phyloP scores from a whole-genome alignment of 2,329 filamentous ascomycete species.

The Paecilomyces dactylethromorphus region DNA sequence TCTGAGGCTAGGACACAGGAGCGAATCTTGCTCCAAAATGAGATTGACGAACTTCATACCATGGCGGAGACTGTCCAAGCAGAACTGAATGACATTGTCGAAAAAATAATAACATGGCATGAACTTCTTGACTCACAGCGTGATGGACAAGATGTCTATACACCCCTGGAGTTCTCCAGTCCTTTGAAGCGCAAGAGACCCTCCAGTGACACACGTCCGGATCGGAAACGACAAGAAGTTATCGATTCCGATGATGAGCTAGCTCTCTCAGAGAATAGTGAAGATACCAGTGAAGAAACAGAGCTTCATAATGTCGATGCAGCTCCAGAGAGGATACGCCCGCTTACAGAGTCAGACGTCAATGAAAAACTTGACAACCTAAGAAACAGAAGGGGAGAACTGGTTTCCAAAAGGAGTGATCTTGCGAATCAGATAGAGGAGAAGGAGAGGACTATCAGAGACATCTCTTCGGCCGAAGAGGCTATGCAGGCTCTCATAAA shows the following conservation, averaged over 20 bases:
- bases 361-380: not conserved
- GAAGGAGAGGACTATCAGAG: constrained; percentile 13
- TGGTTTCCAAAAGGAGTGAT: constrained; percentile 19
- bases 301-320: not conserved
- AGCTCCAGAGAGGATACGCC: not conserved
- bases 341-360: not conserved
- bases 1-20: not conserved
- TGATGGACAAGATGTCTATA: not conserved
- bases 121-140: not conserved
- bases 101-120: not conserved
- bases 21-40: constrained; percentile 31
- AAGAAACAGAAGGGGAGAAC: not conserved
- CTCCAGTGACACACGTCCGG: not conserved
- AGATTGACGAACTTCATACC: constrained; percentile 13
- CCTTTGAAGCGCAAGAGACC: not conserved
- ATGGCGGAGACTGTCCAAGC: not conserved
- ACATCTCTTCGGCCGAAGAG: constrained; percentile 11
- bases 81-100: not conserved
- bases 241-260: not conserved
- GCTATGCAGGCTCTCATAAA: not conserved
- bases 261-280: not conserved
- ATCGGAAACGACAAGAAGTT: not conserved
- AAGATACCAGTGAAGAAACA: not conserved
- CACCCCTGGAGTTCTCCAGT: not conserved
- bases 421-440: constrained; percentile 11